phyloP scores from a whole-genome alignment of 306 rosid species.

The Begonia fuchsioides region DNA sequence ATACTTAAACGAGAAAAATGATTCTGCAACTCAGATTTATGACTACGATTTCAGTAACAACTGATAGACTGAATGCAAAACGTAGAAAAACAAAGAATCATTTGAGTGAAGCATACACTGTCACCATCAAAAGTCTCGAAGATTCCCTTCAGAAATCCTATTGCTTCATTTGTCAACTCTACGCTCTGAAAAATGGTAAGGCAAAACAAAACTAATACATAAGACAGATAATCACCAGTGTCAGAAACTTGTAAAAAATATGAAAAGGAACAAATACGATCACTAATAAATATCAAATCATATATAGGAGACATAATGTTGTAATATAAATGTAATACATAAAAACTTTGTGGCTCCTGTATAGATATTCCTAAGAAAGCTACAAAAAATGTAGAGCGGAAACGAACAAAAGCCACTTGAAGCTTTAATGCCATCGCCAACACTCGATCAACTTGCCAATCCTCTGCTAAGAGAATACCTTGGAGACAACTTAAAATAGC shows the following conservation, averaged over 20 bases:
- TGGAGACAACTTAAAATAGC: no score
- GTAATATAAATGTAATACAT: no score
- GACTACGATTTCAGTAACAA: no score
- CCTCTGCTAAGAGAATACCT: no score
- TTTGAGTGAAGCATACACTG: slow-evolving; percentile 34
- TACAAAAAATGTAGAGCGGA: no score
- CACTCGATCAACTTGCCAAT: no score
- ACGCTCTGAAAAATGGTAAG: slow-evolving; percentile 55
- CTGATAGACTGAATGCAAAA: neutral
- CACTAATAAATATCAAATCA: neutral
- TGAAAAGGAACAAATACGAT: neutral
- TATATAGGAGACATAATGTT: neutral
- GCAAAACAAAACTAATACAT: slow-evolving; percentile 5
- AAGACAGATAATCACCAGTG: slow-evolving; percentile 3
- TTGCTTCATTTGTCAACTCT: slow-evolving; percentile 90
- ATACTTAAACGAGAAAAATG: no score
- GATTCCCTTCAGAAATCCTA: slow-evolving; percentile 63
- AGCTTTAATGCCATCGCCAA: no score
- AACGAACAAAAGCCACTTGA: no score
- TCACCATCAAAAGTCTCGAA: slow-evolving; percentile 63
- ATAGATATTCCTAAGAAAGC: no score
- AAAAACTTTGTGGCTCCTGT: no score
- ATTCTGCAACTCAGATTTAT: no score
- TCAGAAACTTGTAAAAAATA: neutral
- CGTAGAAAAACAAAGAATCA: slow-evolving; percentile 4